Evolutionary conservation across 345 rosid genomes (phyloP), one percentile per base, ranked within the genome.

Genomic region (Populus alba): DNA sequence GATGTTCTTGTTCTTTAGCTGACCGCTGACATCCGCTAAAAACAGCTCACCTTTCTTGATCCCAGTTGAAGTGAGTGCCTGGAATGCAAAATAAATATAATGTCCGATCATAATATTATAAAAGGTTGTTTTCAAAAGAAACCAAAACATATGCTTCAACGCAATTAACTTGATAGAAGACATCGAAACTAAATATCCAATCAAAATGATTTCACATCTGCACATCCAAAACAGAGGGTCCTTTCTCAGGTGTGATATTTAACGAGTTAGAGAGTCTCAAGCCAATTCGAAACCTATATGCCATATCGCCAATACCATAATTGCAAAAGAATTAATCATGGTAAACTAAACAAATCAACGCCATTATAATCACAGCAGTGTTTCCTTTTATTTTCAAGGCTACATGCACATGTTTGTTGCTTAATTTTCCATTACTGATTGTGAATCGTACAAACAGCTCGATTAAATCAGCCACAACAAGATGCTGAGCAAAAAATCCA

Each of bases 41-140:
- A 68, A 73, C 66, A 69, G 65, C 27, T 83, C 86, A 29, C 81
- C 86, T 77, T 83, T 83, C 78, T 73, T 83, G 25, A 74, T 43
- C 33, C 83, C 86, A 68, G 29, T 83, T 23, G 83, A 72, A 23
- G 86, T 83, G 78, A 83, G 80, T 57, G 86, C 81, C 86, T 83
- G 83, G 55, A 80, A 75, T 16, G 25, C 22, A 1, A 17, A 59
- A 57, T 13, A 16, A 61, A 61, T 17, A 35, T 17, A 35, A 61
- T 55, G 33, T 45, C 22, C 62, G 25, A 33, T 45, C 8, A n/a
- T 17, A 33, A 31, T 8, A 23, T n/a, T 37, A 76, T 6, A 41
- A 53, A 13, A 37, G 25, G 53, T 73, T 6, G 6, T n/a, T 35
- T 12, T 33, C 23, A 66, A 41, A 22, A 27, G 17, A 8, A 16